Evolutionary conservation across 306 rosid species (phyloP).

Genomic region (Casuarina glauca): DNA sequence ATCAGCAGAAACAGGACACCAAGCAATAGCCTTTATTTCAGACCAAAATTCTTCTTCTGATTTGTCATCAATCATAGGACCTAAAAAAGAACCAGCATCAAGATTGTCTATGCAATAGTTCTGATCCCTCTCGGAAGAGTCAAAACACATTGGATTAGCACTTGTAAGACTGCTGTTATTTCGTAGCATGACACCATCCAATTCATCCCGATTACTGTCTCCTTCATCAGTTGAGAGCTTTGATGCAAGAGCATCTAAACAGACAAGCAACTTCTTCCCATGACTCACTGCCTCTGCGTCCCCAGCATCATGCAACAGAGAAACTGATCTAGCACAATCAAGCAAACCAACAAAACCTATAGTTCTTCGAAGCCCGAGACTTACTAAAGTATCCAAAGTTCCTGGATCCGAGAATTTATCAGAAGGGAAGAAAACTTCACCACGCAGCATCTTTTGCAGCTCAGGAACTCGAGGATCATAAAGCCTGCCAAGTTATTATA

Average conservation of each 20-base stretch:
- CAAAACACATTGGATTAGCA: slow-evolving; percentile 34
- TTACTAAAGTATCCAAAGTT: slow-evolving; percentile 69
- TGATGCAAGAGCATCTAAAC: slow-evolving; percentile 57
- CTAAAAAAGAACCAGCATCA: slow-evolving; percentile 45
- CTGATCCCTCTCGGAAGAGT: slow-evolving; percentile 36
- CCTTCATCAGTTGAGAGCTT: slow-evolving; percentile 55
- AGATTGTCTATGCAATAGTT: slow-evolving; percentile 33
- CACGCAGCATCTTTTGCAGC: slow-evolving; percentile 63
- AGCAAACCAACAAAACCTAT: slow-evolving; percentile 86
- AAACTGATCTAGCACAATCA: slow-evolving; percentile 90
- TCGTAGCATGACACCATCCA: slow-evolving; percentile 27
- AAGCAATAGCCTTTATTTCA: slow-evolving; percentile 71
- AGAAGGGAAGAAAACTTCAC: slow-evolving; percentile 75
- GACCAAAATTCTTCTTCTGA: slow-evolving; percentile 90
- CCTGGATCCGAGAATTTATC: slow-evolving; percentile 64
- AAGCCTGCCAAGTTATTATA: slow-evolving; percentile 66
- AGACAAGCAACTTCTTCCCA: slow-evolving; percentile 59
- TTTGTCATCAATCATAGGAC: slow-evolving; percentile 49
- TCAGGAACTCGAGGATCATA: slow-evolving; percentile 89
- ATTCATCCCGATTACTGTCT: slow-evolving; percentile 46
- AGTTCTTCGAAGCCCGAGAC: slow-evolving; percentile 80
- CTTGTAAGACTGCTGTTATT: slow-evolving; percentile 25
- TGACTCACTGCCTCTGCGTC: slow-evolving; percentile 50
- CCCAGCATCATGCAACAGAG: slow-evolving; percentile 59
- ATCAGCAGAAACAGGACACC: slow-evolving; percentile 84